These are phyloP conservation scores for Trichoderma parareesei DNA, from an alignment of 495 filamentous ascomycete species.

Conservation along the genomic window DNA sequence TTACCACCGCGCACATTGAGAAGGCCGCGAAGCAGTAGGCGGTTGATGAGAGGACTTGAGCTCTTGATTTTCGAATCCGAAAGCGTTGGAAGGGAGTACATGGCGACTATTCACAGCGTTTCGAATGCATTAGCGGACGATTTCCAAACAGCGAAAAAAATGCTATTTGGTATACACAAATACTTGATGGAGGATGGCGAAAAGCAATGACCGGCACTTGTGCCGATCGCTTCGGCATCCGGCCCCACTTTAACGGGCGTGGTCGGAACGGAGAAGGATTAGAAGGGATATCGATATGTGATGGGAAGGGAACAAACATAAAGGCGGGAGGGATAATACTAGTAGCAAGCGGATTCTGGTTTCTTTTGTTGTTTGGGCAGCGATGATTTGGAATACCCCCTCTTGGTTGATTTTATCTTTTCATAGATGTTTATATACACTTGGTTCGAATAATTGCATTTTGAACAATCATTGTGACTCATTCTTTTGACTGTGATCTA, in stretches of 20 bases:
- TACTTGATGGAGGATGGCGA: neutral
- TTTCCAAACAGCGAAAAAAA: neutral
- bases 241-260: neutral
- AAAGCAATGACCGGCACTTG: neutral
- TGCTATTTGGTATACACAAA: neutral
- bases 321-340: neutral
- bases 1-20: neutral
- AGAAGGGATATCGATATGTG: too few species aligned
- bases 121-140: neutral
- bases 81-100: neutral
- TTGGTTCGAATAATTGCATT: neutral
- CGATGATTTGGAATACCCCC: constrained; percentile 8
- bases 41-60: neutral
- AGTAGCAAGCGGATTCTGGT: neutral
- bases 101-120: neutral
- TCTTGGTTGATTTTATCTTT: neutral
- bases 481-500: neutral
- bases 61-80: too few species aligned
- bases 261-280: neutral
- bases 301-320: neutral
- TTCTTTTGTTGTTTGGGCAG: neutral
- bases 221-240: neutral
- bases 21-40: constrained; percentile 1
- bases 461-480: neutral
- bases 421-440: neutral